Percentiles rank a stretch among this genome's conserved stretches.
Conservation (phyloP, 352 stramenopile species). For the Thraustochytrium sp. region DNA sequence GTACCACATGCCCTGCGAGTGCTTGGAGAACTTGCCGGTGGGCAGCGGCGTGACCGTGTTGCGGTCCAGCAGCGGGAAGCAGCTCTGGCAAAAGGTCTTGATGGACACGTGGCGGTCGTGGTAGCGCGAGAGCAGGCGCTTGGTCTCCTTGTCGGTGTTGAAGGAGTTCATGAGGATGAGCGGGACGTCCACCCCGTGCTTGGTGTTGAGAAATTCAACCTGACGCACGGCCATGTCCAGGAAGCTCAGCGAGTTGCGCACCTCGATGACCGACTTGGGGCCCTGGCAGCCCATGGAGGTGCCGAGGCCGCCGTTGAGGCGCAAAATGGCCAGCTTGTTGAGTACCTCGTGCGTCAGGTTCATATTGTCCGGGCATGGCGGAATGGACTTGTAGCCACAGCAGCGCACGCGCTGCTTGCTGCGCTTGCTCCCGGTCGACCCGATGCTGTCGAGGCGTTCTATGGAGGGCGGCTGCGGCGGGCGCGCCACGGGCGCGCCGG, state of each 20-base stretch:
- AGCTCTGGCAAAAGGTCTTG: slow-evolving; percentile 87
- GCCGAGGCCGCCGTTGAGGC: slow-evolving; percentile 97
- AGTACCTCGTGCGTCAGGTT: slow-evolving; percentile 87
- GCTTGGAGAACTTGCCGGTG: slow-evolving; percentile 71
- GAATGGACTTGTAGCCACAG: slow-evolving; percentile 56
- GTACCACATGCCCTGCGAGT: slow-evolving; percentile 70
- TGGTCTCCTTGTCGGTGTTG: slow-evolving; percentile 94
- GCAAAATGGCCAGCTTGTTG: slow-evolving; percentile 93
- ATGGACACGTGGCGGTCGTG: slow-evolving; percentile 88
- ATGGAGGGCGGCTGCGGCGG: no score
- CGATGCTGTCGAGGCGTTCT: no score
- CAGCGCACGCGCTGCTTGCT: neutral
- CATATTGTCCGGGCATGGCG: slow-evolving; percentile 81
- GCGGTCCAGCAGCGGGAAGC: slow-evolving; percentile 80
- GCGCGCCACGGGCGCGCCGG: no score
- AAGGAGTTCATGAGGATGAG: slow-evolving; percentile 99
- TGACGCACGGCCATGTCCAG: slow-evolving; percentile 98
- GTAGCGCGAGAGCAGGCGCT: slow-evolving; percentile 95
- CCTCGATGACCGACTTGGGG: slow-evolving; percentile 85
- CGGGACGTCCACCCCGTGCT: slow-evolving; percentile 88
- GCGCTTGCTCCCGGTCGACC: no score
- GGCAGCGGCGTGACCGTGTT: slow-evolving; percentile 78
- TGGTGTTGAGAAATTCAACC: slow-evolving; percentile 81
- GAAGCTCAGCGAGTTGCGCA: slow-evolving; percentile 87
- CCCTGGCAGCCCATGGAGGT: slow-evolving; percentile 93